These are phyloP conservation scores for Sordaria brevicollis DNA, from an alignment of 495 filamentous ascomycete species.

Conservation along the genomic window DNA sequence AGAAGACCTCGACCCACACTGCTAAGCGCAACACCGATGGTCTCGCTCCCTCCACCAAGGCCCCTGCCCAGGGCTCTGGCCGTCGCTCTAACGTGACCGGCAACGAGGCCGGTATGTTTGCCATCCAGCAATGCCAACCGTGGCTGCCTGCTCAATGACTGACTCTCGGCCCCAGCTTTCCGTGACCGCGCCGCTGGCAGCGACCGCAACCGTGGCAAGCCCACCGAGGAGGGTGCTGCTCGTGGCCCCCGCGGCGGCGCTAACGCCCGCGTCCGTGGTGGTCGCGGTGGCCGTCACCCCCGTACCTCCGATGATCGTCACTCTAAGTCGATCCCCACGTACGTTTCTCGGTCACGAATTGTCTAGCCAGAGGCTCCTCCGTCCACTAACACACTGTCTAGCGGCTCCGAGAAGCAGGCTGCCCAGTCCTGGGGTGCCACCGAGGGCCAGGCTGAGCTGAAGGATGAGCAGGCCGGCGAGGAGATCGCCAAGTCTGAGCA, in stretches of 20 bases:
- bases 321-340: slow-evolving; percentile 63
- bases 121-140: not conserved
- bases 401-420: slow-evolving; percentile 84
- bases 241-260: slow-evolving; percentile 41
- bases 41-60: slow-evolving; percentile 53
- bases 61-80: slow-evolving; percentile 29
- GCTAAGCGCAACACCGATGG: slow-evolving; percentile 85
- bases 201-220: slow-evolving; percentile 71
- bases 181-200: slow-evolving; percentile 80
- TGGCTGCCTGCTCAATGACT: not conserved
- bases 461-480: slow-evolving; percentile 81
- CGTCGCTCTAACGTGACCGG: slow-evolving; percentile 50
- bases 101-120: slow-evolving; percentile 66
- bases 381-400: slow-evolving; percentile 10
- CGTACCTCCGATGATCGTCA: slow-evolving; percentile 70
- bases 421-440: slow-evolving; percentile 80
- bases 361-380: not conserved
- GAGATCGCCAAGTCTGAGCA: slow-evolving; percentile 74
- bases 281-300: slow-evolving; percentile 34
- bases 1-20: slow-evolving; percentile 66
- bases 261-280: slow-evolving; percentile 50
- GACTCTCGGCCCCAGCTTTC: slow-evolving; percentile 54
- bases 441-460: slow-evolving; percentile 68
- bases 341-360: slow-evolving; percentile 18
- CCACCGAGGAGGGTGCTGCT: slow-evolving; percentile 56